Evolutionary conservation across 257 asterid species (phyloP).

Genomic region (Voacanga thouarsii): DNA sequence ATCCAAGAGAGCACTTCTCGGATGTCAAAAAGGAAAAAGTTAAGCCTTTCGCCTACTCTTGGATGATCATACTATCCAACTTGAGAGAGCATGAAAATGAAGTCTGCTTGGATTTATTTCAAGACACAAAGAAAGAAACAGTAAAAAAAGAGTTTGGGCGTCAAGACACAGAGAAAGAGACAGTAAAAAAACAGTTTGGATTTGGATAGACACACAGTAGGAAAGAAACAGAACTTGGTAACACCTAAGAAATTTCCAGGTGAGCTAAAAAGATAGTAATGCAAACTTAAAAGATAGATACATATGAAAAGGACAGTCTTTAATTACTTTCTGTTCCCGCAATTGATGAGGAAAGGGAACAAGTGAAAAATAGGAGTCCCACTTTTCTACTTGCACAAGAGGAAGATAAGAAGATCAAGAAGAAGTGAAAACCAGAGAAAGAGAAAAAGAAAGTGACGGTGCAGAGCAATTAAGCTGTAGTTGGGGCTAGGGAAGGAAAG

Average conservation of each 20-base stretch:
- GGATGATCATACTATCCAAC: not conserved
- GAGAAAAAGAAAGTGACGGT: not conserved
- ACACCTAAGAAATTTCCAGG: not conserved
- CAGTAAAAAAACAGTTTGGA: not conserved
- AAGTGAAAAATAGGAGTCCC: not conserved
- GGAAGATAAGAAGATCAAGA: not conserved
- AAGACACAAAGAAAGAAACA: not conserved
- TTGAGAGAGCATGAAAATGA: not conserved
- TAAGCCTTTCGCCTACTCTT: not conserved
- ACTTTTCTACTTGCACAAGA: constrained; percentile 5
- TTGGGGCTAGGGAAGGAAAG: constrained; percentile 12
- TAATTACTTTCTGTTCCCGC: constrained; percentile 16
- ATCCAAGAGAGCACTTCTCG: not conserved
- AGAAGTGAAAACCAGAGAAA: not conserved
- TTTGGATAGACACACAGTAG: constrained; percentile 9
- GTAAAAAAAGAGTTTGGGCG: not conserved
- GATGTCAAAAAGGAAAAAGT: not conserved
- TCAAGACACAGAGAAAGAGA: not conserved
- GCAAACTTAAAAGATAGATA: constrained; percentile 10
- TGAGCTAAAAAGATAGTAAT: constrained; percentile 3
- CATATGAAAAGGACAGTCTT: constrained; percentile 15
- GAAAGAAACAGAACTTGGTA: not conserved
- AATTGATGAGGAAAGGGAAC: constrained; percentile 6
- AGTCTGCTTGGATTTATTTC: not conserved
- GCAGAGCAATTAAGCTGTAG: not conserved